Evolutionary conservation across 2,329 filamentous ascomycete genomes (phyloP).

Genomic region (Pseudogymnoascus sp.): DNA sequence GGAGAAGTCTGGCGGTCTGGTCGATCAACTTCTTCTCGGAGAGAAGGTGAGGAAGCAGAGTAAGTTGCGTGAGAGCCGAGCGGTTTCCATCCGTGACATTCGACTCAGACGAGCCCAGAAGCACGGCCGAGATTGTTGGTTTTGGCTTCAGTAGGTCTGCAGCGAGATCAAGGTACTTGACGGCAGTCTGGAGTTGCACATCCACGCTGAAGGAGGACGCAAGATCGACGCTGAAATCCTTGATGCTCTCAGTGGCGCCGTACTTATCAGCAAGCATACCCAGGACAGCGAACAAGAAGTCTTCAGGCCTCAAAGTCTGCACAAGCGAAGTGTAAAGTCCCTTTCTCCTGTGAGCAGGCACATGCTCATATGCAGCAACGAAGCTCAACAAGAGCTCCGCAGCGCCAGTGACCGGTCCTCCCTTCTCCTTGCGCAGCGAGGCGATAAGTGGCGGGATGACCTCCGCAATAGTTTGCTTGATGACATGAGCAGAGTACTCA

Average conservation of each 20-base stretch:
- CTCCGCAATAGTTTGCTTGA: conserved; percentile 87
- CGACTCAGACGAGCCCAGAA: conserved; percentile 55
- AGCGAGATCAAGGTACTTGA: conserved; percentile 67
- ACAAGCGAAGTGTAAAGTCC: conserved; percentile 79
- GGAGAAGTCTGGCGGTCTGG: conserved; percentile 49
- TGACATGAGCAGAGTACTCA: conserved; percentile 93
- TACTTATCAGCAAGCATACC: conserved; percentile 90
- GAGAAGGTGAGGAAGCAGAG: conserved; percentile 49
- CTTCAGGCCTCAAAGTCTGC: conserved; percentile 73
- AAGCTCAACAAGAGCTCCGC: conserved; percentile 92
- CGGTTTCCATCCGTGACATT: conserved; percentile 38
- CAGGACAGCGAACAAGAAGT: conserved; percentile 81
- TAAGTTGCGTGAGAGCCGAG: conserved; percentile 46
- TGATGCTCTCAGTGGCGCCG: conserved; percentile 63
- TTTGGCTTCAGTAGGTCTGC: conserved; percentile 69
- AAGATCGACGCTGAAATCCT: conserved; percentile 68
- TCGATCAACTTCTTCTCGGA: conserved; percentile 48
- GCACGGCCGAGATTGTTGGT: conserved; percentile 60
- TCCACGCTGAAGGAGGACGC: conserved; percentile 64
- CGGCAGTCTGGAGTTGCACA: conserved; percentile 69
- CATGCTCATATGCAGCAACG: conserved; percentile 91
- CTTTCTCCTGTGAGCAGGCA: conserved; percentile 76
- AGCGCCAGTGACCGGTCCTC: conserved; percentile 69
- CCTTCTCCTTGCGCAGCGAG: conserved; percentile 73
- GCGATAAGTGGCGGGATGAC: conserved; percentile 87